A percentile compares a stretch with the other conserved stretches of the same genome.
Conservation (phyloP, 2,329 filamentous ascomycete genomes). For the Epichloe uncinata region DNA sequence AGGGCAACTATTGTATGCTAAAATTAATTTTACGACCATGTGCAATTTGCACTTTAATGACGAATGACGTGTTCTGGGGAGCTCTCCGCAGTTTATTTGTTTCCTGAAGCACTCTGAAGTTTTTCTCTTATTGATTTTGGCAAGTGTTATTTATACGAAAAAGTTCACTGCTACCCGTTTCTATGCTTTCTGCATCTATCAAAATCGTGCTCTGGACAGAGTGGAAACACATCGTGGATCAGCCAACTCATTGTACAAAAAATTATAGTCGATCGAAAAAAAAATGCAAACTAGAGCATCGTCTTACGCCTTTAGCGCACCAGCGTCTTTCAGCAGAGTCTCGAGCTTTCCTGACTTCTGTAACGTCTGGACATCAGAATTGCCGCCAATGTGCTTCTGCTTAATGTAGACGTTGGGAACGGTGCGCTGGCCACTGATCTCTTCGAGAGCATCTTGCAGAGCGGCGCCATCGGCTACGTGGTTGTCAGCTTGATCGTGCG, state of each 20-base stretch:
- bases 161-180: not conserved
- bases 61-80: too few species aligned
- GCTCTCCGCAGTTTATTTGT: too few species aligned
- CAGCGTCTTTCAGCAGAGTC: slow-evolving; percentile 27
- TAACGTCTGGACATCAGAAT: slow-evolving; percentile 66
- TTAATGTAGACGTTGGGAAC: slow-evolving; percentile 94
- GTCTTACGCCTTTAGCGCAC: slow-evolving; percentile 29
- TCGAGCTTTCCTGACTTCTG: slow-evolving; percentile 30
- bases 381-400: slow-evolving; percentile 87
- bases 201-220: slow-evolving; percentile 3
- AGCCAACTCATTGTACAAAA: not conserved
- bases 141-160: not conserved
- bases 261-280: not conserved
- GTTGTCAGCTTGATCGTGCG: not conserved
- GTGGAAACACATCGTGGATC: not conserved
- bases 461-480: slow-evolving; percentile 63
- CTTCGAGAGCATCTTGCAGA: slow-evolving; percentile 69
- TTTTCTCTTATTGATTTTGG: not conserved
- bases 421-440: slow-evolving; percentile 71
- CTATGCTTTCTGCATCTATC: not conserved
- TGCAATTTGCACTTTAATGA: not conserved
- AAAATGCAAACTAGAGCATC: not conserved
- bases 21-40: not conserved
- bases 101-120: too few species aligned
- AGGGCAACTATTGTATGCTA: not conserved